phyloP scores from a whole-genome alignment of 2,329 filamentous ascomycete genomes.

The Elsinoe australis region DNA sequence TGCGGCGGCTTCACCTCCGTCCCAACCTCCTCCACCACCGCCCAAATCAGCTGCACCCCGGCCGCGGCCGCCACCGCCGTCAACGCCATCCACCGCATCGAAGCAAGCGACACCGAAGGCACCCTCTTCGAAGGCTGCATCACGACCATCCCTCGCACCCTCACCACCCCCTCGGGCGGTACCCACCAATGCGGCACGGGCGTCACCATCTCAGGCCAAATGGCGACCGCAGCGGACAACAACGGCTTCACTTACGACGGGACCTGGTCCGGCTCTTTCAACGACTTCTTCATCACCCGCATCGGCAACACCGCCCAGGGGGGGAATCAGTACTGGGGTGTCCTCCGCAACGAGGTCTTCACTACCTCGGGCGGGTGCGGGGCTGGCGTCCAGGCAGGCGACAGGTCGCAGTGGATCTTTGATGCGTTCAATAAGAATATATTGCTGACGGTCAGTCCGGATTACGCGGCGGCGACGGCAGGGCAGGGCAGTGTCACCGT shows the following conservation, averaged over 20 bases:
- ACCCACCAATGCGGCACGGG: constrained; percentile 23
- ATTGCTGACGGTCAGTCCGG: constrained; percentile 9
- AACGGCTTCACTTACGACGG: constrained; percentile 22
- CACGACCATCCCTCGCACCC: constrained; percentile 18
- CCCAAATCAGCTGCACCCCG: not conserved
- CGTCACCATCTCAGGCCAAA: constrained; percentile 21
- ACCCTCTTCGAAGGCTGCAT: constrained; percentile 24
- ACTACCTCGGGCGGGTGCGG: constrained; percentile 21
- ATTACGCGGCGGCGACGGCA: constrained; percentile 6
- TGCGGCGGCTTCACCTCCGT: not conserved
- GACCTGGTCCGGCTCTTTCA: constrained; percentile 16
- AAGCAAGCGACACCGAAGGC: constrained; percentile 20
- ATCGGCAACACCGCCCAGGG: constrained; percentile 15
- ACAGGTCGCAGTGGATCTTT: constrained; percentile 17
- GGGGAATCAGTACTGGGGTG: constrained; percentile 21
- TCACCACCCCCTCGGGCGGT: constrained; percentile 22
- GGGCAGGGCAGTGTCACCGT: constrained; percentile 10
- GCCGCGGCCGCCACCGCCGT: not conserved
- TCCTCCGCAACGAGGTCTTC: constrained; percentile 20
- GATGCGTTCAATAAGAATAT: constrained; percentile 17
- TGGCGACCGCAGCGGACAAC: constrained; percentile 19
- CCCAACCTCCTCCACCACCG: not conserved
- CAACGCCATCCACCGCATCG: constrained; percentile 21
- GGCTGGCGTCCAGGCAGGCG: constrained; percentile 2
- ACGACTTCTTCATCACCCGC: constrained; percentile 23